Base-by-base conservation (phyloP, 2,329 filamentous ascomycete genomes). In the Scleromitrula shiraiana region DNA sequence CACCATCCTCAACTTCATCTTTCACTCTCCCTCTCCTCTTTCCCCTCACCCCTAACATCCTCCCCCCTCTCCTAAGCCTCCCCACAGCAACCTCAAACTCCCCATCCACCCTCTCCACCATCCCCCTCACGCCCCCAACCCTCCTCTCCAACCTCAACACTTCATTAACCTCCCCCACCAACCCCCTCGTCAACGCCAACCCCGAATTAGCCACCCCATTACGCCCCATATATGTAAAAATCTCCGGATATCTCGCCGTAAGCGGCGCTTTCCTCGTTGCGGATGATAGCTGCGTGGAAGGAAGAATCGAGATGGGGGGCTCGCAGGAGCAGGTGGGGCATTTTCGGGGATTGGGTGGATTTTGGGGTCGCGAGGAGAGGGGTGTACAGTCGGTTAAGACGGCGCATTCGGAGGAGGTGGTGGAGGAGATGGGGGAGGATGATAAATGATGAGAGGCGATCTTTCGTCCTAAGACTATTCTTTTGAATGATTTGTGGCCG, bases 221-320 rank as follows among this genome's bases (percentile, higher is more conserved):
- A 14, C 38, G 29, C 12, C 32, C 26, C 20, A 37, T 24, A 6
- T 49, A 51, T 6, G 23, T 42, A n/a, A 51, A 42, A 27, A 51
- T 38, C 5, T 49, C 44, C 12, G 43, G 29, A 22, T 46, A 38
- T 2, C 43, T 39, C 29, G 29, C 27, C 1, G 14, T 36, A 2
- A 33, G 9, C 2, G 46, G 46, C 10, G 39, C 24, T 39, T 6
- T 15, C 5, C 3, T 12, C n/a, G n/a, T n/a, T n/a, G n/a, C n/a
- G n/a, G n/a, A n/a, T 5, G 23, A 3, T 8, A 7, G 20, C 3
- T 39, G 23, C 3, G 7, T 22, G 2, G 10, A 29, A 10, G 20
- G n/a, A 20, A 39, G 8, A 2, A 39, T 39, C 12, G 22, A 29
- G 15, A 9, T 14, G 17, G 33, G 42, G 5, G 17, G 20, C 9